These are phyloP conservation scores for Plenodomus lindquistii DNA, from an alignment of 2,329 filamentous ascomycete genomes.

Conservation along the genomic window DNA sequence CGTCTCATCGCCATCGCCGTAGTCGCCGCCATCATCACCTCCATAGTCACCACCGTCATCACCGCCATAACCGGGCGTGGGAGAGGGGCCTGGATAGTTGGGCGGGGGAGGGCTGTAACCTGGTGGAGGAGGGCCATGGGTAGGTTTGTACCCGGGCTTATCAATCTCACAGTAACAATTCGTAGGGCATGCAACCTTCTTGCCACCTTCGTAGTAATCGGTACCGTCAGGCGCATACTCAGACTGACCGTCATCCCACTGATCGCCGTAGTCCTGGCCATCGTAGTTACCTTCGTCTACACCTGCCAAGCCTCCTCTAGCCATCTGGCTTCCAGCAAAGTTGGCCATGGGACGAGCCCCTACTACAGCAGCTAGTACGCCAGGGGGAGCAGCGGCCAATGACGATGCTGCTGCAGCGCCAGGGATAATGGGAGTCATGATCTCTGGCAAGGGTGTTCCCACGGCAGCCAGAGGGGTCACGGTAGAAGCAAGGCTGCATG, in stretches of 20 bases:
- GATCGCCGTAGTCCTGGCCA: conserved; percentile 2
- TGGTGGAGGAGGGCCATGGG: not conserved
- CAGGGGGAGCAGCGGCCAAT: not conserved
- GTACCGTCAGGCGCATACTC: not conserved
- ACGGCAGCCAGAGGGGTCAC: too few relatives aligned
- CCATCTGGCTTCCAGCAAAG: not conserved
- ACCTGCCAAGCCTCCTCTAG: not conserved
- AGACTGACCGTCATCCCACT: not conserved
- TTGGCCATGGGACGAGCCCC: not conserved
- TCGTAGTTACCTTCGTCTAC: conserved; percentile 4
- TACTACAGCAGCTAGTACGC: not conserved
- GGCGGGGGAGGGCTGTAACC: not conserved
- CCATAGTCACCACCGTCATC: not conserved
- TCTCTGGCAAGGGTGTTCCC: too few relatives aligned
- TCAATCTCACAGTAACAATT: not conserved
- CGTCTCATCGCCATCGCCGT: not conserved
- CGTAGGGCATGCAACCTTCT: not conserved
- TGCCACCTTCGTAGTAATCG: not conserved
- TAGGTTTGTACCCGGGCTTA: not conserved
- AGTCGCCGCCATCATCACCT: not conserved
- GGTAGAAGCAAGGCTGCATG: too few relatives aligned
- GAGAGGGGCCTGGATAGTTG: not conserved
- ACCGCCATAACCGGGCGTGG: not conserved
- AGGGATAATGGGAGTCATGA: not conserved
- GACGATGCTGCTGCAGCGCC: not conserved